Evolutionary conservation across 768 basidiomycete species (phyloP), one percentile per base, ranked within the genome.

Genomic region (Panus rudis): DNA sequence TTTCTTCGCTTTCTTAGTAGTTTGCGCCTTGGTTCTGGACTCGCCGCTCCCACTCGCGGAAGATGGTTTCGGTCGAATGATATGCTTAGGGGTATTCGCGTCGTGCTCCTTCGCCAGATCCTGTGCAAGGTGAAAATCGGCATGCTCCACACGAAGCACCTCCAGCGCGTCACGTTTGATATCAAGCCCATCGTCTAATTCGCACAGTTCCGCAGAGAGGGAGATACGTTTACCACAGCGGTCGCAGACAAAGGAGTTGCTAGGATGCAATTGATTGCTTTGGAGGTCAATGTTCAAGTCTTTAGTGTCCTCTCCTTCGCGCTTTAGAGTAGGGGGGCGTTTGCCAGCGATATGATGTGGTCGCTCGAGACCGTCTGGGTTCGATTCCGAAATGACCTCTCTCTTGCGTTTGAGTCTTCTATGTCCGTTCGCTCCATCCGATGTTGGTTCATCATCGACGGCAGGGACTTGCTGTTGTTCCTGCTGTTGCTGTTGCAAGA

Each of bases 61-160:
- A 8, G n/a, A 7, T 35, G 33, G 21, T 20, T 7, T 7, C 49
- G 51, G 50, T 22, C 47, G 42, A 17, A 54, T 47, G 41, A 52
- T 52, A 39, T 52, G 48, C 52, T 42, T 56, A 41, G 39, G 47
- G 41, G 33, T 37, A 27, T 45, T 49, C 25, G 51, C 54, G 37
- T 57, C 59, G 39, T 63, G 45, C 41, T 70, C 66, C 20, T 71
- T 71, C 17, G 81, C 73, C 39, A 97, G 58, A 43, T 89, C 84
- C 53, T 81, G 71, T 1, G 93, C 92, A 52, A 91, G 79, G 61
- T 97, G 93, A 60, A 79, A 96, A 63, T 96, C 93, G 26, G 78
- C 73, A 53, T 97, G 93, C 56, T 96, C 93, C 60, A 73, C 52
- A 42, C 68, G 69, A 43, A 77, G 56, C 46, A 62, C 62, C 5